Evolutionary conservation across 768 basidiomycete genomes (phyloP).

Genomic region (Serendipita sp.): DNA sequence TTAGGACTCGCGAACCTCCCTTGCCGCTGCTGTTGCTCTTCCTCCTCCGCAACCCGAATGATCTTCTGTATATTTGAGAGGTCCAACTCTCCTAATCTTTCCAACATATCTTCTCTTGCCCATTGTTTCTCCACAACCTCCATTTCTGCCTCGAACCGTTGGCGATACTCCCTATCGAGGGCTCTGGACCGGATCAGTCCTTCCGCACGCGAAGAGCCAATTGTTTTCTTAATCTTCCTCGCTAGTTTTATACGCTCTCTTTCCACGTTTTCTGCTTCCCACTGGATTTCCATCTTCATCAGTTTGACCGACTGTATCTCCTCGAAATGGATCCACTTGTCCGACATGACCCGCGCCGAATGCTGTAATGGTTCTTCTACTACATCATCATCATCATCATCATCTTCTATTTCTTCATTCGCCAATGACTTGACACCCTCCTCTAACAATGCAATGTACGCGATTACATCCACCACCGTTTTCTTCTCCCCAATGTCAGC

Average conservation of each 20-base stretch:
- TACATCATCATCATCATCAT: conserved; percentile 10
- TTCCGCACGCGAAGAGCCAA: conserved; percentile 16
- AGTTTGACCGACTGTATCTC: conserved; percentile 26
- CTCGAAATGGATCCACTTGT: conserved; percentile 34
- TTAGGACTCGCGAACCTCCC: neutral
- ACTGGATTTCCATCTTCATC: conserved; percentile 17
- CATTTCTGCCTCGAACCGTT: neutral
- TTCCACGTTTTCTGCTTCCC: conserved; percentile 16
- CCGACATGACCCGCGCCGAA: conserved; percentile 35
- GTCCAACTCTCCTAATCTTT: conserved; percentile 18
- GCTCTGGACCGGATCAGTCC: conserved; percentile 17
- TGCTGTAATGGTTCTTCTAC: conserved; percentile 22
- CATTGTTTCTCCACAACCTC: conserved; percentile 14
- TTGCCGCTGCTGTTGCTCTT: neutral
- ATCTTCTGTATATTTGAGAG: conserved; percentile 24
- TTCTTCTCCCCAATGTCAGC: conserved; percentile 46
- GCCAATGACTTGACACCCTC: conserved; percentile 20
- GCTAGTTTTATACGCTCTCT: conserved; percentile 14
- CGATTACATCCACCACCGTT: conserved; percentile 46
- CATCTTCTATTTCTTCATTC: neutral
- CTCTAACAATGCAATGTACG: conserved; percentile 45
- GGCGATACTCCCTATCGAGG: conserved; percentile 4
- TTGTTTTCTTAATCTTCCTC: conserved; percentile 13
- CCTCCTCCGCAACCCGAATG: conserved; percentile 20
- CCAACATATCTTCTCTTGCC: conserved; percentile 20